These are phyloP conservation scores for Tulasnella sp. DNA, from an alignment of 768 basidiomycete genomes.

Conservation along the genomic window DNA sequence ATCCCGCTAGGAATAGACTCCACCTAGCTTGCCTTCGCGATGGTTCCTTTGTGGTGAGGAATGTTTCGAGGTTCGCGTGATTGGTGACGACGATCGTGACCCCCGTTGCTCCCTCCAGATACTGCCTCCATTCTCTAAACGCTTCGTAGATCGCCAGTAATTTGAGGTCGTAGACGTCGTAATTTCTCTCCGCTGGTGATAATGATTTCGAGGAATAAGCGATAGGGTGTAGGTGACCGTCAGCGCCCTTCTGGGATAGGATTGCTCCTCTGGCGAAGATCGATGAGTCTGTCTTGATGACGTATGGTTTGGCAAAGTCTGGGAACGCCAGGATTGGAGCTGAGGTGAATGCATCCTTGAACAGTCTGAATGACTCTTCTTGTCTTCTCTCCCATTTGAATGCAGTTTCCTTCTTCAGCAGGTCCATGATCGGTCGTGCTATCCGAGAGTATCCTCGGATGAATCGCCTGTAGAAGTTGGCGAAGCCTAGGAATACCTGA, in stretches of 20 bases:
- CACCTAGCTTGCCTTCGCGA: not conserved
- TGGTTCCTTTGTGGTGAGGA: not conserved
- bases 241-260: not conserved
- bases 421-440: conserved; percentile 13
- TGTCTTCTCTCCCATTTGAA: not conserved
- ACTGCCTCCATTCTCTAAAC: conserved; percentile 6
- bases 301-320: not conserved
- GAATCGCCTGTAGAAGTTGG: conserved; percentile 25
- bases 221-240: conserved; percentile 7
- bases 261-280: conserved; percentile 6
- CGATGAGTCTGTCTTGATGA: not conserved
- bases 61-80: not conserved
- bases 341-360: conserved; percentile 16
- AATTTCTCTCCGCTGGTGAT: conserved; percentile 12
- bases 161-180: conserved; percentile 27
- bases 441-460: conserved; percentile 20
- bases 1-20: not conserved
- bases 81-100: not conserved
- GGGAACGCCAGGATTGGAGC: conserved; percentile 7
- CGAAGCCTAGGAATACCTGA: conserved; percentile 23
- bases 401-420: not conserved
- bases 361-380: not conserved
- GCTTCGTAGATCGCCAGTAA: conserved; percentile 22
- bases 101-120: not conserved
- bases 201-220: conserved; percentile 14